Evolutionary conservation across 257 asterid species (phyloP).

Genomic region (Oldenlandia corymbosa): DNA sequence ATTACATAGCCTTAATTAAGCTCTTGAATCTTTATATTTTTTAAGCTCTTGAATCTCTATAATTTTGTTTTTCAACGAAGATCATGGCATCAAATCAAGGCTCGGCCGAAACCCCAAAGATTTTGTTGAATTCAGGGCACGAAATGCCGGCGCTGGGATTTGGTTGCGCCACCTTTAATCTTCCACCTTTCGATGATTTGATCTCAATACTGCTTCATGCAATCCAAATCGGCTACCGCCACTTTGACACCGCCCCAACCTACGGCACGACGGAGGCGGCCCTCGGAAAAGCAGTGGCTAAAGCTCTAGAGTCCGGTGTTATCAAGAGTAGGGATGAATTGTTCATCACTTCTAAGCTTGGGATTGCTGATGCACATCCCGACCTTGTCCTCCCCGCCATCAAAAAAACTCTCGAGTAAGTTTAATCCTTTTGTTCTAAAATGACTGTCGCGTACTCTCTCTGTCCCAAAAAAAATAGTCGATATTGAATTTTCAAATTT

Average conservation of each 20-base stretch:
- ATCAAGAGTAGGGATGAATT: constrained; percentile 33
- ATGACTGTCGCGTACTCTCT: no score
- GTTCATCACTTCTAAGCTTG: constrained; percentile 46
- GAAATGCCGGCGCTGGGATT: constrained; percentile 38
- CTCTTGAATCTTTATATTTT: no score
- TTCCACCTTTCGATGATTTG: constrained; percentile 32
- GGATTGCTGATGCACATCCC: constrained; percentile 19
- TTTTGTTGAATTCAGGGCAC: constrained; percentile 31
- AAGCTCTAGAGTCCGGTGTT: constrained; percentile 30
- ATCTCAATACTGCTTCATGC: constrained; percentile 25
- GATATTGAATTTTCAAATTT: no score
- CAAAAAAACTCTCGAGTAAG: constrained; percentile 36
- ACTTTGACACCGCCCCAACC: constrained; percentile 44
- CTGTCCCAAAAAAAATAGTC: no score
- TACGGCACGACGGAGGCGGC: constrained; percentile 43
- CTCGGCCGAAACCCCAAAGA: constrained; percentile 29
- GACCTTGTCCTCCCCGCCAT: constrained; percentile 49
- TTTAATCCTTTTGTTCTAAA: no score
- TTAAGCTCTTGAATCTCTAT: no score
- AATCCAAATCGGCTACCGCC: constrained; percentile 40
- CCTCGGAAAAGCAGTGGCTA: constrained; percentile 36
- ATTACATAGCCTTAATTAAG: no score
- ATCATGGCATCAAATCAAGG: background rate
- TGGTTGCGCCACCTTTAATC: constrained; percentile 21
- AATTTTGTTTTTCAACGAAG: no score